Evolutionary conservation across 176 grass and related monocot genomes (phyloP).

Genomic region (Hsuehochloa calcarea): DNA sequence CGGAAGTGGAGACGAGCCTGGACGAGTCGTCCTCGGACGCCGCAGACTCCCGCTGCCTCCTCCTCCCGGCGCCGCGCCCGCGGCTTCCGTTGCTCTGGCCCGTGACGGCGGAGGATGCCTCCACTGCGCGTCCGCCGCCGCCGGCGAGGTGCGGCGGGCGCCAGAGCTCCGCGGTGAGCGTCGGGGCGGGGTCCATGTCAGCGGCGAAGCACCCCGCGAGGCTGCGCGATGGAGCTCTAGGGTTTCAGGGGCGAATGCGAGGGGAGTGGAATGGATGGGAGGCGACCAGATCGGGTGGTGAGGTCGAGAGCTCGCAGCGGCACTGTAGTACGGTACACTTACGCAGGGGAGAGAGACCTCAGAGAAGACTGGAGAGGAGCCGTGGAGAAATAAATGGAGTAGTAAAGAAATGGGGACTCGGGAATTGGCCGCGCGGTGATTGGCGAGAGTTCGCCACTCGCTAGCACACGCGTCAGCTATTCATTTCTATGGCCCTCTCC

Average conservation of each 20-base stretch:
- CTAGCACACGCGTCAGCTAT: too few relatives aligned
- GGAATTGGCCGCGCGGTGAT: slow-evolving; percentile 51
- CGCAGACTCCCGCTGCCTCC: slow-evolving; percentile 26
- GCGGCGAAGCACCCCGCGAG: background rate
- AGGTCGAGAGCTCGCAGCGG: slow-evolving; percentile 40
- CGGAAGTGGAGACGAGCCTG: slow-evolving; percentile 70
- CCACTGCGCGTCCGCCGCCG: slow-evolving; percentile 20
- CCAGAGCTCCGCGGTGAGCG: slow-evolving; percentile 44
- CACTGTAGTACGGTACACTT: slow-evolving; percentile 17
- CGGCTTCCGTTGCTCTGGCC: slow-evolving; percentile 59
- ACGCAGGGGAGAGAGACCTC: background rate
- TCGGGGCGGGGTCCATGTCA: slow-evolving; percentile 27
- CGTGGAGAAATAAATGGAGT: background rate
- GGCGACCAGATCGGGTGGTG: slow-evolving; percentile 51
- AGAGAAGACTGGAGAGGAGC: slow-evolving; percentile 16
- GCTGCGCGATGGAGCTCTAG: slow-evolving; percentile 15
- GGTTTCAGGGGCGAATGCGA: slow-evolving; percentile 10
- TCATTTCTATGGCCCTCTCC: too few relatives aligned
- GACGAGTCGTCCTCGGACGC: slow-evolving; percentile 73
- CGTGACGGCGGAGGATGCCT: slow-evolving; percentile 57
- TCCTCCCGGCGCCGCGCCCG: slow-evolving; percentile 26
- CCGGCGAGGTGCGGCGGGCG: slow-evolving; percentile 27
- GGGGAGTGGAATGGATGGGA: background rate
- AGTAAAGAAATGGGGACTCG: slow-evolving; percentile 27
- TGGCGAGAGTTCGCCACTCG: too few relatives aligned